phyloP scores from a whole-genome alignment of 208 protist species.

The Trypanosoma conorhini region DNA sequence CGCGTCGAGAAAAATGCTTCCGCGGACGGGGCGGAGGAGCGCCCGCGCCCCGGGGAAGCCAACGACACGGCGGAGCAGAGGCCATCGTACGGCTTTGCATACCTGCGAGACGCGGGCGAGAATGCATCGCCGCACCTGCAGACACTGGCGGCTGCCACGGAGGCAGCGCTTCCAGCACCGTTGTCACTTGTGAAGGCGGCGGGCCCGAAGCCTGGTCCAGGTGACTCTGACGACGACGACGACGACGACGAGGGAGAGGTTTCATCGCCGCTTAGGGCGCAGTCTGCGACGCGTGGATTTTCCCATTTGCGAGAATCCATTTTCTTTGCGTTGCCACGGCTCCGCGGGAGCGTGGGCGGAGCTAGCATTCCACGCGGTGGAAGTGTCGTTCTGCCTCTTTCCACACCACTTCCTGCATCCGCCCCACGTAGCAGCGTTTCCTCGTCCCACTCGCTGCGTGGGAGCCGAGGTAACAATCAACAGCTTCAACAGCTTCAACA shows the following conservation, averaged over 20 bases:
- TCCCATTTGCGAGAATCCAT: conserved; percentile 55
- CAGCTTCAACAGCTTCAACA: neutral
- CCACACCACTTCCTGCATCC: conserved; percentile 9
- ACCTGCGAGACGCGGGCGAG: conserved; percentile 10
- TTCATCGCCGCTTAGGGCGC: conserved; percentile 15
- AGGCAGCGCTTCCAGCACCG: neutral
- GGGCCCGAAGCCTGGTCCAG: neutral
- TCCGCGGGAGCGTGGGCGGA: neutral
- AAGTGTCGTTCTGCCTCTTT: conserved; percentile 7
- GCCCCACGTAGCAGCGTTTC: conserved; percentile 17
- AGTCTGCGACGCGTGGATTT: conserved; percentile 39
- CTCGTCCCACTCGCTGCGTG: conserved; percentile 10
- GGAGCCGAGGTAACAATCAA: neutral
- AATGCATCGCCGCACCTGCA: neutral
- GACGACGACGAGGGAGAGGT: neutral
- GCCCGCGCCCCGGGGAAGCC: neutral
- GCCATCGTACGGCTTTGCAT: conserved; percentile 5
- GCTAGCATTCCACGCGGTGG: conserved; percentile 7
- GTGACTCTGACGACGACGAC: neutral
- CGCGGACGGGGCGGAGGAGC: conserved; percentile 4
- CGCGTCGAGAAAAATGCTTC: neutral
- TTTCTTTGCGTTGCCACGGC: conserved; percentile 24
- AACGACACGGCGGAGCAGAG: neutral
- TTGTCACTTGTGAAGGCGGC: neutral
- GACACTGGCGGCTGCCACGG: neutral